These are phyloP conservation scores for Prosopis cineraria DNA, from an alignment of 306 rosid genomes.

Conservation along the genomic window DNA sequence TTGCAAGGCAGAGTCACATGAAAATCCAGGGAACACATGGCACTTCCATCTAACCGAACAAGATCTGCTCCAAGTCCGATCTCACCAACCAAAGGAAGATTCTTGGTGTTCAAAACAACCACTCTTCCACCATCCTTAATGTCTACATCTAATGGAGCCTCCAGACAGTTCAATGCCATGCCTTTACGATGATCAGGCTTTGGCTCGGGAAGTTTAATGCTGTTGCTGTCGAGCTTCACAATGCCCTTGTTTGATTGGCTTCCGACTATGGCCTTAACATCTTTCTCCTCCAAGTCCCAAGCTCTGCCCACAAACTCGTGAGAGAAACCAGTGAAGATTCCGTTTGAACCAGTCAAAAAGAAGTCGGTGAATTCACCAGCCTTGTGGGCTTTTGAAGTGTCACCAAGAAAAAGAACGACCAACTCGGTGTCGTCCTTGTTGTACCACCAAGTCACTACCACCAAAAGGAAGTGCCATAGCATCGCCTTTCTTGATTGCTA, in stretches of 20 bases:
- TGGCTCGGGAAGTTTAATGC: not conserved
- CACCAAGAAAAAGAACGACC: not conserved
- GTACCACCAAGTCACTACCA: conserved; percentile 6
- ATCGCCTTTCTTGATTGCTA: not conserved
- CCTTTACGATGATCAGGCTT: not conserved
- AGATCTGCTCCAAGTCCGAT: not conserved
- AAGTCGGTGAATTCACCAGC: not conserved
- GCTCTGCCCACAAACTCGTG: not conserved
- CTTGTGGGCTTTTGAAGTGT: not conserved
- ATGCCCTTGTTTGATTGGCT: not conserved
- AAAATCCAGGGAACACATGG: not conserved
- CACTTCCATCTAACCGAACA: not conserved
- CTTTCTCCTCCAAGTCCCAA: not conserved
- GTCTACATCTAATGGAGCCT: not conserved
- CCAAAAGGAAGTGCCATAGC: conserved; percentile 6
- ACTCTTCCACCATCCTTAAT: not conserved
- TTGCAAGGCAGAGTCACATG: not conserved
- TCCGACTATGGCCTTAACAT: not conserved
- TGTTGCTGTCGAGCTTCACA: not conserved
- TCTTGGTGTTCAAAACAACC: not conserved
- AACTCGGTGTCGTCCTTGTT: not conserved
- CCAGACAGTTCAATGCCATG: not conserved
- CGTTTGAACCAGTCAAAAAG: not conserved
- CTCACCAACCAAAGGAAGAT: not conserved
- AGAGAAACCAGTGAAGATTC: not conserved